Percentiles rank a stretch among this genome's conserved stretches.
phyloP scores from a whole-genome alignment of 345 rosid genomes.

The Euphorbia lathyris region DNA sequence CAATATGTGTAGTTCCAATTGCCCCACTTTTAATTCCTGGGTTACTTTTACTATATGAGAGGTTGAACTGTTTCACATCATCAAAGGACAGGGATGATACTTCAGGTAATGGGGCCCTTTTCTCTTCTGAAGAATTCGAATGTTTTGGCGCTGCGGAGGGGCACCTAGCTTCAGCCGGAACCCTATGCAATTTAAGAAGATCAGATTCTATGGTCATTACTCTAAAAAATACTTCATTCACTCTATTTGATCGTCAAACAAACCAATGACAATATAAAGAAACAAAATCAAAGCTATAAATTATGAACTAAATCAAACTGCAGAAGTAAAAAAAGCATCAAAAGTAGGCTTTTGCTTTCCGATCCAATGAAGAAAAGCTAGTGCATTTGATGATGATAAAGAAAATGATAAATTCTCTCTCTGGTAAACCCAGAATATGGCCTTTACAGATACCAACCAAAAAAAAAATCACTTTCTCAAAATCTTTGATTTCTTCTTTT shows the following conservation, averaged over 20 bases:
- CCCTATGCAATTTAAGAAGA: constrained; percentile 34
- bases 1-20: constrained; percentile 39
- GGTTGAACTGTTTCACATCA: constrained; percentile 51
- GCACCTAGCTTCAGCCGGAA: constrained; percentile 31
- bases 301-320: not conserved
- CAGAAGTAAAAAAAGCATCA: not conserved
- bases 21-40: constrained; percentile 39
- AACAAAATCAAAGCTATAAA: not conserved
- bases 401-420: not conserved
- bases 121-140: constrained; percentile 24
- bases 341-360: not conserved
- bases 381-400: not conserved
- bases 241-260: not conserved
- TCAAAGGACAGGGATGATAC: constrained; percentile 31
- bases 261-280: not conserved
- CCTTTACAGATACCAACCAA: not conserved
- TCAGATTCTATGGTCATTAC: not conserved
- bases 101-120: constrained; percentile 35
- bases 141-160: constrained; percentile 21
- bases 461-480: not conserved
- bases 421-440: not conserved
- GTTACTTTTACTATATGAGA: constrained; percentile 40
- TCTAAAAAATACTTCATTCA: not conserved
- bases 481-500: not conserved
- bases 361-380: not conserved